These are phyloP conservation scores for Microcyclospora pomicola DNA, from an alignment of 2,329 filamentous ascomycete species.

Conservation along the genomic window DNA sequence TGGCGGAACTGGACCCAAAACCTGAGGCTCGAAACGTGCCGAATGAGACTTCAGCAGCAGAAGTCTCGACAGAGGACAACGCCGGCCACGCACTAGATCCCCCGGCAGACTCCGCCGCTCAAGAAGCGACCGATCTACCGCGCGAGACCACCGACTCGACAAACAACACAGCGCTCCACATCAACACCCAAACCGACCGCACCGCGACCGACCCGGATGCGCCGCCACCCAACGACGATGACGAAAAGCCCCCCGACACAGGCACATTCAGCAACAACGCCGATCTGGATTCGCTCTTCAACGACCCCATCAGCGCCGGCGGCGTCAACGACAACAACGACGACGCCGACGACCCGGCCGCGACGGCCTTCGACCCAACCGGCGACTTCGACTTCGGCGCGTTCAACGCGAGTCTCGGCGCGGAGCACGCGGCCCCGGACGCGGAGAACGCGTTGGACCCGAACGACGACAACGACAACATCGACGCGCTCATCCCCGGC, in stretches of 20 bases:
- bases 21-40: neutral
- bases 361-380: slow-evolving; percentile 5
- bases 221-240: neutral
- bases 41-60: neutral
- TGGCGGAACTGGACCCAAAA: neutral
- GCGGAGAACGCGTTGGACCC: neutral
- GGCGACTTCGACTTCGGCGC: slow-evolving; percentile 23
- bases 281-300: slow-evolving; percentile 25
- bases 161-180: neutral
- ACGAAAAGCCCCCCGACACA: slow-evolving; percentile 15
- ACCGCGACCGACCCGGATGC: neutral
- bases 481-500: slow-evolving; percentile 27
- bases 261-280: slow-evolving; percentile 12
- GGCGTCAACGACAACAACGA: slow-evolving; percentile 1
- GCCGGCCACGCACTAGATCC: neutral
- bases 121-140: neutral
- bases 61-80: neutral
- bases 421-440: too few relatives aligned
- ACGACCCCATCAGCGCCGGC: slow-evolving; percentile 12
- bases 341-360: neutral
- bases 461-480: slow-evolving; percentile 16
- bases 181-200: neutral
- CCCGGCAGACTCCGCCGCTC: neutral
- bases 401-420: slow-evolving; percentile 11
- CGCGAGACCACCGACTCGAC: slow-evolving; percentile 1